phyloP scores from a whole-genome alignment of 116 monocot genomes.

The Papilionanthe hybrid region DNA sequence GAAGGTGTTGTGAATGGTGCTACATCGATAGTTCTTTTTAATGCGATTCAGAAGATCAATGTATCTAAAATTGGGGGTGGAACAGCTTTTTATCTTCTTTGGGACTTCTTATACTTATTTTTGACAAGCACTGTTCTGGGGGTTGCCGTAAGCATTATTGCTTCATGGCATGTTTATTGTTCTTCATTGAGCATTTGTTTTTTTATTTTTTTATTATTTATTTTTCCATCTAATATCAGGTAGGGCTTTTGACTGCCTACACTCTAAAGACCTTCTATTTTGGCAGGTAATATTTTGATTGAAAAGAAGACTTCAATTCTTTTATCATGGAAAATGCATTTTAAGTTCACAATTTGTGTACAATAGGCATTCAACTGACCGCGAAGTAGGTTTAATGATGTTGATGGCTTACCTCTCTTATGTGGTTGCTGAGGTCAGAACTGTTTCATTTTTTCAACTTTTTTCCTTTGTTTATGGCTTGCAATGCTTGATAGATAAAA shows the following conservation, averaged over 20 bases:
- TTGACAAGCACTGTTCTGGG: slow-evolving; percentile 57
- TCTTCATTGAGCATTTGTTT: not conserved
- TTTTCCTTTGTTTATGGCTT: no score
- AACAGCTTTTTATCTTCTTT: slow-evolving; percentile 28
- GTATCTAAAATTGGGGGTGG: slow-evolving; percentile 45
- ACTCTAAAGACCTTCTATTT: slow-evolving; percentile 63
- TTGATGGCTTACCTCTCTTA: slow-evolving; percentile 70
- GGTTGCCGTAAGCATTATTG: slow-evolving; percentile 42
- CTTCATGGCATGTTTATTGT: not conserved
- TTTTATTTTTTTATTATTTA: slow-evolving; percentile 1
- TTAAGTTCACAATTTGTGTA: slow-evolving; percentile 3
- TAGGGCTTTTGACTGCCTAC: slow-evolving; percentile 65
- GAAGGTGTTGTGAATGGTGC: slow-evolving; percentile 87
- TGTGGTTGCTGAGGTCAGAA: slow-evolving; percentile 59
- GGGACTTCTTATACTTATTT: slow-evolving; percentile 64
- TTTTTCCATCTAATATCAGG: slow-evolving; percentile 28
- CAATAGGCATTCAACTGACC: slow-evolving; percentile 60
- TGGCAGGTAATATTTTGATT: slow-evolving; percentile 40
- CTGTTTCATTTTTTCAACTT: not conserved
- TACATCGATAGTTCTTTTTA: slow-evolving; percentile 58
- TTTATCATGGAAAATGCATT: not conserved
- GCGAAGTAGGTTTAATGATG: slow-evolving; percentile 51
- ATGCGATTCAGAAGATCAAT: slow-evolving; percentile 44
- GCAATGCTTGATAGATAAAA: not conserved
- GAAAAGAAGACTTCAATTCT: not conserved